These are phyloP conservation scores for Elsinoe batatas DNA, from an alignment of 2,329 filamentous ascomycete genomes.

Conservation along the genomic window DNA sequence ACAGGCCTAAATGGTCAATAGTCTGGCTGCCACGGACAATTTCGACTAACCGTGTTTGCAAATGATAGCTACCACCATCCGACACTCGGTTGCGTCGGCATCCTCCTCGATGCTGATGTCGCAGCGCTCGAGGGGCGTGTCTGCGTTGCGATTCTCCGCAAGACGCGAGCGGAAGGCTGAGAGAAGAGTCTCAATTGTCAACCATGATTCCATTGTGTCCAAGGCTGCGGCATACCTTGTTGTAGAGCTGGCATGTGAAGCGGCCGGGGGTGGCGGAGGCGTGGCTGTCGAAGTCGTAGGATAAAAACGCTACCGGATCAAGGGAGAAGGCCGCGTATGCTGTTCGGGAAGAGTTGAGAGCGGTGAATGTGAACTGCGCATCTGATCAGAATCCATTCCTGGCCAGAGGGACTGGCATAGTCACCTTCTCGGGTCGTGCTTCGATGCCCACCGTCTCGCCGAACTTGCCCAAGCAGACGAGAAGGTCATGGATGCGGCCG, in stretches of 20 bases:
- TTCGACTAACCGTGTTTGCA: constrained; percentile 54
- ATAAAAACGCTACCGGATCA: constrained; percentile 54
- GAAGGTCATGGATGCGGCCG: constrained; percentile 58
- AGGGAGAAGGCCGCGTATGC: constrained; percentile 67
- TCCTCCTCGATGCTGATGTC: constrained; percentile 66
- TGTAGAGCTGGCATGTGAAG: constrained; percentile 68
- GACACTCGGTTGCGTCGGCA: constrained; percentile 55
- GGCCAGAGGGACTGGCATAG: constrained; percentile 15
- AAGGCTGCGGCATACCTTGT: constrained; percentile 43
- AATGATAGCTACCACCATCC: constrained; percentile 62
- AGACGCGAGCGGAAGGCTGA: constrained; percentile 64
- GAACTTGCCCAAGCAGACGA: constrained; percentile 68
- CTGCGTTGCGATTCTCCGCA: constrained; percentile 54
- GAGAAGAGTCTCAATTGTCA: constrained; percentile 38
- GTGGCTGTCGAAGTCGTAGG: constrained; percentile 50
- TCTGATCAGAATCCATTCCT: not conserved
- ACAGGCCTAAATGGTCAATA: constrained; percentile 45
- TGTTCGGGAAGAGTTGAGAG: constrained; percentile 70
- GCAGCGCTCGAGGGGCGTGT: constrained; percentile 62
- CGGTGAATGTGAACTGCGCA: constrained; percentile 58
- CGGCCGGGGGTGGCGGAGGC: constrained; percentile 26
- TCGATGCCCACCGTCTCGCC: constrained; percentile 70
- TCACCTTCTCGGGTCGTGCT: constrained; percentile 56
- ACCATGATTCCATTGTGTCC: not conserved
- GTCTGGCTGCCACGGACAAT: not conserved